Percentiles rank a stretch among this genome's conserved stretches.
These are phyloP conservation scores for Apiospora sp. DNA, from an alignment of 2,329 filamentous ascomycete species.

Conservation along the genomic window DNA sequence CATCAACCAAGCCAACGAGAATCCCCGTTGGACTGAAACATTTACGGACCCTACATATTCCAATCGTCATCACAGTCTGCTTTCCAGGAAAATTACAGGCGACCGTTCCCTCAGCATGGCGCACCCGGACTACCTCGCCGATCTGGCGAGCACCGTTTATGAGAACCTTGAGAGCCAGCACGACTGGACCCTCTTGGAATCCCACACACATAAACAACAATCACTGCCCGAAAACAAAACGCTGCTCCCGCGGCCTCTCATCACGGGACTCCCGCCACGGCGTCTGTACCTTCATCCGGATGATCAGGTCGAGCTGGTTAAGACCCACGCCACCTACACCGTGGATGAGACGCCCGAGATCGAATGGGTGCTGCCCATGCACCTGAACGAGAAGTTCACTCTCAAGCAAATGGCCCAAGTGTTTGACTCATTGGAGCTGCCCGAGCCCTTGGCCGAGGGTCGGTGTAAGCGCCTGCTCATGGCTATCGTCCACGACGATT, in stretches of 20 bases:
- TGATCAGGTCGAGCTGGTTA: constrained; percentile 78
- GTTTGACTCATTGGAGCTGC: constrained; percentile 68
- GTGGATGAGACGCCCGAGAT: constrained; percentile 62
- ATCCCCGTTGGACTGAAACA: not conserved
- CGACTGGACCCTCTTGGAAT: constrained; percentile 70
- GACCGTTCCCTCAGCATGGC: constrained; percentile 33
- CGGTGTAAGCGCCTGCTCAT: constrained; percentile 75
- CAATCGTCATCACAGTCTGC: not conserved
- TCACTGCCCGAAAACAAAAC: constrained; percentile 39
- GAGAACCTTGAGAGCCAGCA: constrained; percentile 80
- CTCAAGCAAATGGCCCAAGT: constrained; percentile 70
- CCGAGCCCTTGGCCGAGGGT: constrained; percentile 51
- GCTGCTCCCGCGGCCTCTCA: constrained; percentile 65
- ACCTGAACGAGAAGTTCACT: constrained; percentile 77
- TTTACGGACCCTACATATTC: not conserved
- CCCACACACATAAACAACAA: constrained; percentile 53
- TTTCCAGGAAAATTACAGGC: not conserved
- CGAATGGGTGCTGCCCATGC: constrained; percentile 81
- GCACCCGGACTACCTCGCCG: constrained; percentile 36
- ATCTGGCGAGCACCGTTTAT: constrained; percentile 66
- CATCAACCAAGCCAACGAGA: not conserved
- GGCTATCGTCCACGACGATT: constrained; percentile 79
- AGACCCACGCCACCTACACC: constrained; percentile 61
- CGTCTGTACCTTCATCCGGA: constrained; percentile 83
- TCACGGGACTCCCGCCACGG: constrained; percentile 76